Evolutionary conservation across 2,329 filamentous ascomycete genomes (phyloP), one percentile per base, ranked within the genome.

Genomic region (Parastagonospora nodorum): DNA sequence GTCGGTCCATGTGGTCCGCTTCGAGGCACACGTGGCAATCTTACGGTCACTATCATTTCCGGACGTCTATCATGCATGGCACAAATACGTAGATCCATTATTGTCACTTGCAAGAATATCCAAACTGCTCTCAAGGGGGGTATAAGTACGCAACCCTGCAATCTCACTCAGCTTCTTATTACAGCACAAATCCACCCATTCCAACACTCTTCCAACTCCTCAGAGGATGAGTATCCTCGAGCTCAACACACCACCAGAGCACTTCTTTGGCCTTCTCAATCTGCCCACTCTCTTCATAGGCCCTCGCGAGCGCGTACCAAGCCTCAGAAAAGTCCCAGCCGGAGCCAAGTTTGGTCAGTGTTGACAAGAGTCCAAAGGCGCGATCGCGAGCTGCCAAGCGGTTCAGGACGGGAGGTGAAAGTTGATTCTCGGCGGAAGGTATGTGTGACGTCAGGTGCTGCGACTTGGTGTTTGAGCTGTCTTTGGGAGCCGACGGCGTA

Each of bases 191-290:
- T 0, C 69, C 67, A 15, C 70, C 70, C 11, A 64, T 42, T 2
- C 63, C 86, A 27, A 91, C 81, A 59, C 83, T 86, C 28, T 80
- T 82, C 94, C 93, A 97, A 51, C 84, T 82, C 50, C 94, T 84
- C 41, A 96, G 83, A 0, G 88, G 90, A 58, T 84, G 85, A 7
- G 85, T 86, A 70, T 99, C 93, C 71, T 97, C 94, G 28, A 99
- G 80, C 74, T 97, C 92, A 10, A 99, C 89, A 64, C 92, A 96
- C 92, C 93, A 97, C 94, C 94, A 97, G 6, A 97, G 81, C 39
- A 92, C 91, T 62, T 94, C 89, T 76, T 92, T 95, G 11, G 94
- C 89, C 78, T 93, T 96, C 32, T 94, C 89, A 1, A 85, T 75
- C 76, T 96, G 90, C 0, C 88, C 89, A 50, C 90, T 89, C 68